Evolutionary conservation across 1,139 yeast species (phyloP).

Genomic region (Geotrichum siamense): DNA sequence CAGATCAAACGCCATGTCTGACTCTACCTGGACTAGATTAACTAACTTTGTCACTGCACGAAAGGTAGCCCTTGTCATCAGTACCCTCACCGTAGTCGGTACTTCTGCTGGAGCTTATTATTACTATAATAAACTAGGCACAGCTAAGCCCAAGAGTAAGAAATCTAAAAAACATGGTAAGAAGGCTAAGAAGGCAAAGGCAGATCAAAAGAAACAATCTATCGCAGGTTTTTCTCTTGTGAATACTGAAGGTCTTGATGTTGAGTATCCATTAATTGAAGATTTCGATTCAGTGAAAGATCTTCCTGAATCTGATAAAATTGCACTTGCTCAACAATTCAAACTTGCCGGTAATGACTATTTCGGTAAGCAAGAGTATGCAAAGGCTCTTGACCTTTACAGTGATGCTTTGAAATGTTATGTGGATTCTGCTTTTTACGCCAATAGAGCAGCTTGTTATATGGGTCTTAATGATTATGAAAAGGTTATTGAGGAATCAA

Average conservation of each 20-base stretch:
- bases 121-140: conserved; percentile 18
- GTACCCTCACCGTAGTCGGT: conserved; percentile 30
- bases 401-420: conserved; percentile 62
- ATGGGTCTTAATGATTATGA: conserved; percentile 72
- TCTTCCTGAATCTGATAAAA: conserved; percentile 49
- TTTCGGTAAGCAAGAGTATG: conserved; percentile 56
- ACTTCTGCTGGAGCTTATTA: conserved; percentile 31
- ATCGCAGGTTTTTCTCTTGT: conserved; percentile 24
- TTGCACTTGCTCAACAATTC: conserved; percentile 64
- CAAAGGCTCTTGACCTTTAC: conserved; percentile 70
- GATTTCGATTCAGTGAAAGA: conserved; percentile 39
- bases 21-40: conserved; percentile 15
- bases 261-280: conserved; percentile 30
- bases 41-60: conserved; percentile 24
- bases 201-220: conserved; percentile 13
- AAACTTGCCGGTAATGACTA: conserved; percentile 84
- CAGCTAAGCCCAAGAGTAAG: conserved; percentile 20
- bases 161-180: conserved; percentile 25
- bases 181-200: conserved; percentile 26
- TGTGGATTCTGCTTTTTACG: conserved; percentile 82
- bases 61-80: conserved; percentile 30
- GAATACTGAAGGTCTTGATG: conserved; percentile 24
- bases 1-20: conserved; percentile 1
- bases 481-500: conserved; percentile 80
- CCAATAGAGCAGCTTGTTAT: conserved; percentile 93